phyloP scores from a whole-genome alignment of 768 basidiomycete species.

The Sutorius australiensis region DNA sequence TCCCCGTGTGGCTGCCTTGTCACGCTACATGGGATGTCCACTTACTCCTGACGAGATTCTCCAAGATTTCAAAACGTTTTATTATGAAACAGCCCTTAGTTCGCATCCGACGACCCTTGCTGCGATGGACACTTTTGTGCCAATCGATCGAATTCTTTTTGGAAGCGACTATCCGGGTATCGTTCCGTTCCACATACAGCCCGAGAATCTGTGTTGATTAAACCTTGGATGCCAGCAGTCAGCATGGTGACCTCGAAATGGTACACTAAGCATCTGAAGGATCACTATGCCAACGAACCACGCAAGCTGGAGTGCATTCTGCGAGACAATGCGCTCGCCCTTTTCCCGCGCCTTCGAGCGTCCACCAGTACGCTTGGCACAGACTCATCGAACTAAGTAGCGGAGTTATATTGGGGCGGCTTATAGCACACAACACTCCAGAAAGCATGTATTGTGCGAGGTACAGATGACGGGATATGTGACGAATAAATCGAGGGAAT shows the following conservation, averaged over 20 bases:
- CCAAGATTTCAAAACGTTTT: slow-evolving; percentile 66
- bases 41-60: slow-evolving; percentile 64
- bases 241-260: slow-evolving; percentile 52
- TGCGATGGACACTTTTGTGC: slow-evolving; percentile 49
- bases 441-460: slow-evolving; percentile 22
- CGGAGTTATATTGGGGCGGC: not conserved
- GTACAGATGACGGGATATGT: slow-evolving; percentile 28
- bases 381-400: not conserved
- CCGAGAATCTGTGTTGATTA: not conserved
- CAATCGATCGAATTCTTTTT: slow-evolving; percentile 53
- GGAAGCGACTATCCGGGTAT: slow-evolving; percentile 77
- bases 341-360: slow-evolving; percentile 44
- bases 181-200: slow-evolving; percentile 5
- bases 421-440: slow-evolving; percentile 9
- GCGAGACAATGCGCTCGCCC: slow-evolving; percentile 45
- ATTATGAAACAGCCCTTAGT: slow-evolving; percentile 70
- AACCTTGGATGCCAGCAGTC: slow-evolving; percentile 43
- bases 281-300: slow-evolving; percentile 42
- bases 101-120: slow-evolving; percentile 50
- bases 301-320: slow-evolving; percentile 42
- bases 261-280: slow-evolving; percentile 55
- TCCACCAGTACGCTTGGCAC: not conserved
- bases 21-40: slow-evolving; percentile 64
- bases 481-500: slow-evolving; percentile 23
- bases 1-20: slow-evolving; percentile 63